Percentiles rank a stretch among this genome's conserved stretches.
These are phyloP conservation scores for Suhomyces faveliae DNA, from an alignment of 805 yeast species.

Conservation along the genomic window DNA sequence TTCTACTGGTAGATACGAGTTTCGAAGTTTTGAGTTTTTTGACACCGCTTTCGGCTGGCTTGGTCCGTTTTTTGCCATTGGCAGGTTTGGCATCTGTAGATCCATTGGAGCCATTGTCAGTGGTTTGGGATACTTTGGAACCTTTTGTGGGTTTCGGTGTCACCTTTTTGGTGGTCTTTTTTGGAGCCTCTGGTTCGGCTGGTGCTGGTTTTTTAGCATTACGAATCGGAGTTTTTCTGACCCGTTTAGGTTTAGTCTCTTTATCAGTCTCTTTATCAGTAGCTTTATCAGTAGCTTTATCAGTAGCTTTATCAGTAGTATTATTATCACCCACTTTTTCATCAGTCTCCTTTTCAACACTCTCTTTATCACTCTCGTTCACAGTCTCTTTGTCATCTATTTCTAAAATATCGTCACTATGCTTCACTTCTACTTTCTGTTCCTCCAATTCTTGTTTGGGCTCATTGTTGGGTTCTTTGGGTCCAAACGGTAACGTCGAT, in stretches of 20 bases:
- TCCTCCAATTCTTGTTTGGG: no score
- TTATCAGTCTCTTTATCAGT: no score
- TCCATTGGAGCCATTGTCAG: neutral
- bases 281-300: no score
- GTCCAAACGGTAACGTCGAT: slow-evolving; percentile 11
- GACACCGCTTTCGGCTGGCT: neutral
- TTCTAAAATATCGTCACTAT: no score
- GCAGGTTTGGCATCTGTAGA: no score
- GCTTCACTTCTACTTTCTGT: no score
- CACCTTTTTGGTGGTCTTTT: neutral
- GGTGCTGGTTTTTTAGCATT: no score
- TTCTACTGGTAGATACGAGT: slow-evolving; percentile 14
- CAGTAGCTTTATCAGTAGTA: neutral
- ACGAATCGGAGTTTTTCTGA: no score
- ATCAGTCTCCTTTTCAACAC: neutral
- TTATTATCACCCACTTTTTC: neutral
- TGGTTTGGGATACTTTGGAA: neutral
- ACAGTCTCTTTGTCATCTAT: no score
- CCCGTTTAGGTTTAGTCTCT: neutral
- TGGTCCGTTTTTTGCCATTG: neutral
- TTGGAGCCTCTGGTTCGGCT: no score
- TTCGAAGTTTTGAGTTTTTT: slow-evolving; percentile 10
- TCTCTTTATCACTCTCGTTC: no score
- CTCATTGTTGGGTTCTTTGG: slow-evolving; percentile 1
- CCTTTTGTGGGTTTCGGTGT: no score